phyloP scores from a whole-genome alignment of 306 rosid species.

The Herpetospermum pedunculosum region DNA sequence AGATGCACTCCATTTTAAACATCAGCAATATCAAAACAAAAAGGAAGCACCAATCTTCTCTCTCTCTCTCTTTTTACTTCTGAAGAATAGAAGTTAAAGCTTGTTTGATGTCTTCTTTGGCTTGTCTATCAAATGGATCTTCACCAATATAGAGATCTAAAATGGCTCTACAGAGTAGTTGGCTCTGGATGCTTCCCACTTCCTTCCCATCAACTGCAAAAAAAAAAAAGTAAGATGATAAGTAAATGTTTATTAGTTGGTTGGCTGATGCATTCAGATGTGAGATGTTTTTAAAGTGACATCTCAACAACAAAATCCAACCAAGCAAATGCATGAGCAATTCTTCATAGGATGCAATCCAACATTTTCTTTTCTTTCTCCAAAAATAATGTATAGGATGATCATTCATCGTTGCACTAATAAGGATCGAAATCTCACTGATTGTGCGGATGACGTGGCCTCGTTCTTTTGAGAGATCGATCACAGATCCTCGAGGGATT shows the following conservation, averaged over 20 bases:
- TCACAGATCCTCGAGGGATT: conserved; percentile 77
- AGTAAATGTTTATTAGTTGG: not conserved
- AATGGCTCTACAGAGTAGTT: conserved; percentile 57
- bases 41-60: not conserved
- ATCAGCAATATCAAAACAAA: not conserved
- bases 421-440: conserved; percentile 41
- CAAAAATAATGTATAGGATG: not conserved
- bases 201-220: conserved; percentile 81
- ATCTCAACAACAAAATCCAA: not conserved
- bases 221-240: not conserved
- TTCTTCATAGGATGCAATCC: not conserved
- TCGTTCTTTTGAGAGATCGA: conserved; percentile 57
- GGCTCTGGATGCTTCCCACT: conserved; percentile 85
- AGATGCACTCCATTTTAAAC: not conserved
- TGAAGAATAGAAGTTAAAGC: conserved; percentile 41
- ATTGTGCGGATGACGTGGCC: conserved; percentile 69
- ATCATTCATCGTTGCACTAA: not conserved
- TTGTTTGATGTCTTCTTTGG: conserved; percentile 68
- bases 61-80: conserved; percentile 9
- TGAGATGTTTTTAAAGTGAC: not conserved
- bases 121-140: conserved; percentile 74
- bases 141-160: conserved; percentile 82
- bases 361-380: not conserved
- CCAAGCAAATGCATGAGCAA: not conserved
- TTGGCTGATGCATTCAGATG: not conserved